A percentile compares a stretch with the other conserved stretches of the same genome.
Conservation (phyloP, 139 green algal genomes). For the Edaphochlamys debaryana region DNA sequence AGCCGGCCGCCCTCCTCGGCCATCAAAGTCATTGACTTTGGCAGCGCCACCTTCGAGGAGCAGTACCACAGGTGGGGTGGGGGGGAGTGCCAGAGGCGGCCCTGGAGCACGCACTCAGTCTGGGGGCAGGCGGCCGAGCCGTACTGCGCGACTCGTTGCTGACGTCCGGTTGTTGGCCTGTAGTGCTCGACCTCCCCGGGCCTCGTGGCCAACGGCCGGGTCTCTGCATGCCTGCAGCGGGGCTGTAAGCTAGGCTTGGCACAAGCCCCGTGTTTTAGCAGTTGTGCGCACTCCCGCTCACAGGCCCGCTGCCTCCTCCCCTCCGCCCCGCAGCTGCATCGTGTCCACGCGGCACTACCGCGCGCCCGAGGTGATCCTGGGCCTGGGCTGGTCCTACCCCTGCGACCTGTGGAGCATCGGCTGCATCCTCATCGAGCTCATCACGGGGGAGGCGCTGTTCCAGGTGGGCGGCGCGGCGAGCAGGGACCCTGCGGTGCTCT, state of each 20-base stretch:
- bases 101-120: too few relatives aligned
- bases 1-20: constrained; percentile 70
- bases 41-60: constrained; percentile 93
- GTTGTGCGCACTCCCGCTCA: too few relatives aligned
- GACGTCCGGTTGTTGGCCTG: too few relatives aligned
- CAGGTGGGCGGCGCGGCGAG: background rate
- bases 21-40: constrained; percentile 97
- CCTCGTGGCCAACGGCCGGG: too few relatives aligned
- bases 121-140: too few relatives aligned
- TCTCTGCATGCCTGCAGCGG: too few relatives aligned
- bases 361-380: constrained; percentile 96
- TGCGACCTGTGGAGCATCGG: constrained; percentile 96
- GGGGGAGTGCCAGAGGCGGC: background rate
- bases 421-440: constrained; percentile 97
- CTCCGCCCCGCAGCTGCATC: constrained; percentile 48
- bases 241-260: too few relatives aligned
- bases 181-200: too few relatives aligned
- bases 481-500: too few relatives aligned
- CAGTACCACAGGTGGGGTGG: constrained; percentile 88
- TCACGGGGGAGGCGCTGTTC: constrained; percentile 92
- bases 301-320: too few relatives aligned
- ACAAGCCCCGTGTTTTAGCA: too few relatives aligned
- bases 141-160: too few relatives aligned
- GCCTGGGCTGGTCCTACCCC: constrained; percentile 91
- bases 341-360: constrained; percentile 96